Evolutionary conservation across 352 stramenopile genomes (phyloP), one percentile per base, ranked within the genome.

Genomic region (Phytophthora kernoviae): DNA sequence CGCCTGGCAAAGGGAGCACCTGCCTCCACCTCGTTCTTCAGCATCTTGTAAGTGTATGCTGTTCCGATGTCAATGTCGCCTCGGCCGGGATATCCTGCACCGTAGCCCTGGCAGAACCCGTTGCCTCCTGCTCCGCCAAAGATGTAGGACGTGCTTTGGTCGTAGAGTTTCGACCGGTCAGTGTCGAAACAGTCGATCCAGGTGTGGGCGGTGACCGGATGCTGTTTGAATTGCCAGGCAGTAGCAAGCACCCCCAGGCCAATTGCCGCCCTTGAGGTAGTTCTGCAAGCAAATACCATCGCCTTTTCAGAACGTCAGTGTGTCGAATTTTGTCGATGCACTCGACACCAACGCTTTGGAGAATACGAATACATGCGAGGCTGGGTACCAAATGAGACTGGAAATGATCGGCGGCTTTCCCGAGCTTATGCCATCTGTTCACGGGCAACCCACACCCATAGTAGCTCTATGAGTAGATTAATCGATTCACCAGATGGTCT

Each of bases 41-140:
- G 66, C 68, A 82, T 82, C 34, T 82, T 82, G 63, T 75, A 64
- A 33, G 73, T 82, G 57, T 76, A 79, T 63, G 65, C 18, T 73
- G 77, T 41, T 71, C 70, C 14, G 67, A 57, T 53, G 30, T 27
- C 15, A 12, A 12, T 39, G 44, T 60, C 58, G 36, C 73, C 73
- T 30, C 73, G 73, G 14, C 70, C 73, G 0, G 70, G 70, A 47
- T 73, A 83, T 21, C 68, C 70, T 2, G 71, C 65, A 26, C 63
- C 66, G 32, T 80, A 82, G 50, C 73, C 73, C 12, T 78, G 63
- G 52, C 74, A 83, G 48, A 76, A 78, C 14, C 70, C 71, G 24
- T 83, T 78, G 41, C 64, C 65, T 18, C 75, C 73, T 36, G 63
- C 56, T 26, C 74, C 74, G 32, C 71, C 70, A 40, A 62, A 83